phyloP scores from a whole-genome alignment of 1,139 yeast species.

The Candida smagusa region DNA sequence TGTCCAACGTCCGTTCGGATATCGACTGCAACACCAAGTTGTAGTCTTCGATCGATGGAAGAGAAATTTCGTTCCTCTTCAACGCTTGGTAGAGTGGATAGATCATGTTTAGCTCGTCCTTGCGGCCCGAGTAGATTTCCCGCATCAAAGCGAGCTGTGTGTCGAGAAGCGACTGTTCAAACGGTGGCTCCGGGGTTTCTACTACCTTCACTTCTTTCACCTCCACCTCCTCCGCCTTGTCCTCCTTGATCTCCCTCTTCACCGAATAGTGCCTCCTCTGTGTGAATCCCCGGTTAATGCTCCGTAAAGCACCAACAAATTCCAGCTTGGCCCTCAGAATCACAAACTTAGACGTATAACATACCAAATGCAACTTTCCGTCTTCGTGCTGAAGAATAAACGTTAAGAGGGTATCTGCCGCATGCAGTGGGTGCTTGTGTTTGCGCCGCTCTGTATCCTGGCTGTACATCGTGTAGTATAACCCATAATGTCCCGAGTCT shows the following conservation, averaged over 20 bases:
- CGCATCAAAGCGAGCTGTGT: conserved; percentile 15
- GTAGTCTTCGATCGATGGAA: conserved; percentile 33
- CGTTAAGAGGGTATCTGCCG: conserved; percentile 12
- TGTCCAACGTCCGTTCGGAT: conserved; percentile 26
- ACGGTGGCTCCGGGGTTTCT: conserved; percentile 11
- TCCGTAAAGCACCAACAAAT: no score
- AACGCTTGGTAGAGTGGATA: conserved; percentile 45
- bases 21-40: conserved; percentile 39
- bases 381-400: conserved; percentile 8
- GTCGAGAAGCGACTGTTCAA: conserved; percentile 21
- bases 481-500: conserved; percentile 43
- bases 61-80: conserved; percentile 31
- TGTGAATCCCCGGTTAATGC: no score
- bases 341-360: conserved; percentile 20
- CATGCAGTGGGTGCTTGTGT: conserved; percentile 5
- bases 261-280: no score
- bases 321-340: conserved; percentile 32
- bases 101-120: conserved; percentile 28
- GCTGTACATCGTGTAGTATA: conserved; percentile 42
- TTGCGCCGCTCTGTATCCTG: conserved; percentile 30
- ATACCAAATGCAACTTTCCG: conserved; percentile 5
- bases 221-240: not conserved
- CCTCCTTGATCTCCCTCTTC: not conserved
- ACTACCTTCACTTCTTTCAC: not conserved
- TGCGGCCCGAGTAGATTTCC: conserved; percentile 2